phyloP scores from a whole-genome alignment of 2,329 filamentous ascomycete genomes.

The Colletotrichum agaves region DNA sequence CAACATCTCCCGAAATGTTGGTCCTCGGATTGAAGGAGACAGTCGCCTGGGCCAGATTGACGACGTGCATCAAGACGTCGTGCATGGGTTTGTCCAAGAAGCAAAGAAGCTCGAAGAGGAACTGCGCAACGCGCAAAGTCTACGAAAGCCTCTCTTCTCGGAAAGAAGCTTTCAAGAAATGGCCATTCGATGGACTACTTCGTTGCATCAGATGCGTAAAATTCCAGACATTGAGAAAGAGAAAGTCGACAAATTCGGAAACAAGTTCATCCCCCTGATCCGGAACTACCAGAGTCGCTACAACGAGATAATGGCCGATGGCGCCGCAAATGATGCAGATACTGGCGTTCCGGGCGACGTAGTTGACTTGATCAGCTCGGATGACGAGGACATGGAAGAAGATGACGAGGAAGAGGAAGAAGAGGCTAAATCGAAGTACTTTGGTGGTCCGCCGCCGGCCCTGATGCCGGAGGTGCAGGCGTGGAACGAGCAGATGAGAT shows the following conservation, averaged over 20 bases:
- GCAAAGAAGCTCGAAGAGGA: constrained; percentile 70
- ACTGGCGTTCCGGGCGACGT: constrained; percentile 53
- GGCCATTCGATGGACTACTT: constrained; percentile 75
- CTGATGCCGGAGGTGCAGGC: constrained; percentile 39
- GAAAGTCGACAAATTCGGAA: constrained; percentile 71
- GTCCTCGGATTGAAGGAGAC: constrained; percentile 69
- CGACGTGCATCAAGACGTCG: constrained; percentile 69
- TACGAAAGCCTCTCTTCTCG: constrained; percentile 72
- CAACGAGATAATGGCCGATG: constrained; percentile 56
- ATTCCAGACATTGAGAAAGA: constrained; percentile 72
- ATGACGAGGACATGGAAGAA: constrained; percentile 48
- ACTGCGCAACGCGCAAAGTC: constrained; percentile 67
- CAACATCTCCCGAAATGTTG: constrained; percentile 49
- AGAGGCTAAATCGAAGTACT: constrained; percentile 62
- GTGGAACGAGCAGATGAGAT: constrained; percentile 42
- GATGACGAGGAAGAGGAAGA: constrained; percentile 53
- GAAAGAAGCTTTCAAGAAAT: constrained; percentile 78
- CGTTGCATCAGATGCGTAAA: constrained; percentile 67
- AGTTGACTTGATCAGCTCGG: constrained; percentile 66
- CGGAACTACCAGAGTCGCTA: constrained; percentile 59
- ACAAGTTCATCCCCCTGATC: constrained; percentile 69
- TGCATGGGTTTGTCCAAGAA: constrained; percentile 72
- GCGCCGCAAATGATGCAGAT: constrained; percentile 32
- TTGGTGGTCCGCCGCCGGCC: constrained; percentile 44
- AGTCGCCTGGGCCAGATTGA: constrained; percentile 63